A percentile compares a stretch with the other conserved stretches of the same genome.
phyloP scores from a whole-genome alignment of 73 alveolate genomes.

The Stentor roeselii region DNA sequence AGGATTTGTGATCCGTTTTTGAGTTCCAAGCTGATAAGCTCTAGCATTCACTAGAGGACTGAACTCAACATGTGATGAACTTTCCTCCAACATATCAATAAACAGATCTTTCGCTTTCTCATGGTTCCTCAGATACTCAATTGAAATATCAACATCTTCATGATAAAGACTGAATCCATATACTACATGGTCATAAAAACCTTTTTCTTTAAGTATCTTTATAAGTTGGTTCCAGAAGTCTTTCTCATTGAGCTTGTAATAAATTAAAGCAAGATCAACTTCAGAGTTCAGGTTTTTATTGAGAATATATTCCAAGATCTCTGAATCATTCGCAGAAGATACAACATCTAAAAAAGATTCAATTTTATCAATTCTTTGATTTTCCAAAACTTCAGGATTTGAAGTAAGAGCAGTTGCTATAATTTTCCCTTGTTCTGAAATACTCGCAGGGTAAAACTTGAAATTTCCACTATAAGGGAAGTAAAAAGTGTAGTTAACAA shows the following conservation, averaged over 20 bases:
- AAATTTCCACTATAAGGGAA: constrained; percentile 87
- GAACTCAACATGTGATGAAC: constrained; percentile 69
- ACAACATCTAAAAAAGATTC: constrained; percentile 69
- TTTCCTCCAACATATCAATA: constrained; percentile 15
- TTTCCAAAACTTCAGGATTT: constrained; percentile 46
- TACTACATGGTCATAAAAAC: neutral
- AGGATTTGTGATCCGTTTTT: constrained; percentile 32
- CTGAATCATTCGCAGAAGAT: constrained; percentile 53
- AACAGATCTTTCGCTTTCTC: constrained; percentile 21
- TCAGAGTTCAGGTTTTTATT: constrained; percentile 49
- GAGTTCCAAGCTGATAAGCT: constrained; percentile 77
- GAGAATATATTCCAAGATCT: constrained; percentile 55
- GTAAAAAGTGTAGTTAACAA: constrained; percentile 69
- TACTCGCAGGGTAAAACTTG: constrained; percentile 78
- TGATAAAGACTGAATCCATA: neutral
- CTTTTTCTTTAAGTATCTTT: constrained; percentile 60
- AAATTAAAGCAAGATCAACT: constrained; percentile 43
- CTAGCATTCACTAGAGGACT: constrained; percentile 89
- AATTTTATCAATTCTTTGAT: constrained; percentile 28
- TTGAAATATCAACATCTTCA: constrained; percentile 36
- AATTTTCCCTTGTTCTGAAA: constrained; percentile 65
- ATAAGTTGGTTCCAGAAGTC: constrained; percentile 65
- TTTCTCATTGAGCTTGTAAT: constrained; percentile 61
- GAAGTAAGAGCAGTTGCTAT: constrained; percentile 65
- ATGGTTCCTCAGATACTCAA: neutral